Evolutionary conservation across 1,139 yeast species (phyloP).

Genomic region (Magnusiomyces suaveolens): DNA sequence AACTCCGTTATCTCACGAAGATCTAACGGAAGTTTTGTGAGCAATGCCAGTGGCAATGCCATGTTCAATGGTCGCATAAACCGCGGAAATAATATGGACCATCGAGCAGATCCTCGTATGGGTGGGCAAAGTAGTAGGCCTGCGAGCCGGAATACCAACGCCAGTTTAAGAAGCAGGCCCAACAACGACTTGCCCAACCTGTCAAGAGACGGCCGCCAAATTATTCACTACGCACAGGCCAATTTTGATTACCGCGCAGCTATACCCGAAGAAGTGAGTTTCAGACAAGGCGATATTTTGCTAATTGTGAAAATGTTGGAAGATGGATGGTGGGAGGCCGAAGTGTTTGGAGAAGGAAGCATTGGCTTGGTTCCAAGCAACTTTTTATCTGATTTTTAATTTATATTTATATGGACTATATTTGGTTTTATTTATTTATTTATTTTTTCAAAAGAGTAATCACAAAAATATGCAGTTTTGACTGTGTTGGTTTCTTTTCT

Average conservation of each 20-base stretch:
- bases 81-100: neutral
- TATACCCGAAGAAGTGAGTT: constrained; percentile 67
- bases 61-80: neutral
- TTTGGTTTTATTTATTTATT: neutral
- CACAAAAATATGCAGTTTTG: neutral
- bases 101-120: neutral
- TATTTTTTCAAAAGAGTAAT: too few relatives aligned
- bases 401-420: neutral
- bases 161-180: neutral
- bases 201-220: constrained; percentile 42
- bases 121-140: neutral
- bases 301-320: constrained; percentile 65
- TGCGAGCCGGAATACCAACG: neutral
- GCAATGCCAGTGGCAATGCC: constrained; percentile 1
- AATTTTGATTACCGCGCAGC: constrained; percentile 64
- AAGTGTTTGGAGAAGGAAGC: constrained; percentile 44
- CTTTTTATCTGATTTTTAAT: constrained; percentile 29
- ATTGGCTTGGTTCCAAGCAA: constrained; percentile 81
- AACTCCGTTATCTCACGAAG: constrained; percentile 1
- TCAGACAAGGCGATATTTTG: constrained; percentile 66
- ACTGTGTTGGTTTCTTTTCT: neutral
- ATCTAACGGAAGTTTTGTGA: neutral
- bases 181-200: constrained; percentile 29
- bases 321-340: constrained; percentile 88
- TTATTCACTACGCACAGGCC: constrained; percentile 54